phyloP scores from a whole-genome alignment of 768 basidiomycete genomes.

The Auricularia auricula-judae region DNA sequence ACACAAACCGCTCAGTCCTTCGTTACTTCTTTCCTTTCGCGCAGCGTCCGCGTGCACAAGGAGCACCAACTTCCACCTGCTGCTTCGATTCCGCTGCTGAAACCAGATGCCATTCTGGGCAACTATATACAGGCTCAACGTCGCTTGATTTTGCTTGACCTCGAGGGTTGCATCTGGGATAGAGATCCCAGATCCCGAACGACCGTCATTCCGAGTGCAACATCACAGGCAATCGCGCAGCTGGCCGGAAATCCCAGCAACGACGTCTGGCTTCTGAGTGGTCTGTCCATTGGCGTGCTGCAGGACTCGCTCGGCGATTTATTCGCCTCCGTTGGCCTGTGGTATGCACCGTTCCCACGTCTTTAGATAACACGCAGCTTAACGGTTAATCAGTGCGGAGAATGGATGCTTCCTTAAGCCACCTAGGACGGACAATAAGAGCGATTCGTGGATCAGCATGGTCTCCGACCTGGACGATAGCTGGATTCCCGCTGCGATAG shows the following conservation, averaged over 20 bases:
- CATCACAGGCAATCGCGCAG: constrained; percentile 39
- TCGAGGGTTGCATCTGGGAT: constrained; percentile 71
- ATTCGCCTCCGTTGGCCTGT: no score
- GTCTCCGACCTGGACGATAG: constrained; percentile 66
- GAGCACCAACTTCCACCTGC: constrained; percentile 39
- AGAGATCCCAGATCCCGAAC: constrained; percentile 7
- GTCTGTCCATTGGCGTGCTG: constrained; percentile 50
- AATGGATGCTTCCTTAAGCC: constrained; percentile 81
- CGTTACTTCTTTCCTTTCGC: constrained; percentile 65
- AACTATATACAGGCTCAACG: constrained; percentile 54
- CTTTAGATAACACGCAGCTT: no score
- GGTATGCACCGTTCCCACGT: no score
- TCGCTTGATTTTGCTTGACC: constrained; percentile 61
- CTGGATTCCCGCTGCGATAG: constrained; percentile 73
- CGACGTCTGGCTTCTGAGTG: constrained; percentile 76
- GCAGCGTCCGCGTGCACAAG: constrained; percentile 59
- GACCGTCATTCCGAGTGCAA: constrained; percentile 16
- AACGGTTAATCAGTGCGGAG: constrained; percentile 76
- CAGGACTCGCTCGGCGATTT: constrained; percentile 55
- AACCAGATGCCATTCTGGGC: constrained; percentile 44
- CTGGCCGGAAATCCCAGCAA: constrained; percentile 57
- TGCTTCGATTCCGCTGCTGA: constrained; percentile 27
- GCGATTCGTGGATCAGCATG: constrained; percentile 63
- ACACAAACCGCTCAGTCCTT: constrained; percentile 83
- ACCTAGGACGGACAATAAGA: constrained; percentile 18